phyloP scores from a whole-genome alignment of 1,284 basidiomycete species.

The Leucoagaricus sp. region DNA sequence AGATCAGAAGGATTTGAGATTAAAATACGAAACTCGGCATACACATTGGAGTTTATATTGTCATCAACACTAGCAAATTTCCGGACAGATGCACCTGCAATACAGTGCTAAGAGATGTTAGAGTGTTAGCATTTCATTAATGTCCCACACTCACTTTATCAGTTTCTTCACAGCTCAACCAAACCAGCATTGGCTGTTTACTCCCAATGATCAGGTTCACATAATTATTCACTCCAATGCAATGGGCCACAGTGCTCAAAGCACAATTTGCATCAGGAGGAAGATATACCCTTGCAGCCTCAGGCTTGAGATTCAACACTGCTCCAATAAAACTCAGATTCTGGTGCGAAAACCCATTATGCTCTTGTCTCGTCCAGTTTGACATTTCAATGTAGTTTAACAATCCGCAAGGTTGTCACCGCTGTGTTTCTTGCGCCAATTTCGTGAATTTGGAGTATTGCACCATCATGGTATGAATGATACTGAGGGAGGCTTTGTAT shows the following conservation, averaged over 20 bases:
- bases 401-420: slow-evolving; percentile 73
- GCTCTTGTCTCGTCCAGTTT: slow-evolving; percentile 84
- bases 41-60: slow-evolving; percentile 69
- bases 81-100: slow-evolving; percentile 76
- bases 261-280: slow-evolving; percentile 91
- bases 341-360: slow-evolving; percentile 83
- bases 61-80: slow-evolving; percentile 72
- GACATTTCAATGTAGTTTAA: slow-evolving; percentile 88
- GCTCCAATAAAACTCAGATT: slow-evolving; percentile 86
- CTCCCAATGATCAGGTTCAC: slow-evolving; percentile 86
- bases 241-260: slow-evolving; percentile 80
- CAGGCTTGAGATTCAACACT: slow-evolving; percentile 76
- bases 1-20: slow-evolving; percentile 1
- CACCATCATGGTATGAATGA: slow-evolving; percentile 67
- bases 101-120: slow-evolving; percentile 55
- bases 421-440: slow-evolving; percentile 73
- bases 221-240: slow-evolving; percentile 81
- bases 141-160: slow-evolving; percentile 40
- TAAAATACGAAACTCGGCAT: slow-evolving; percentile 27
- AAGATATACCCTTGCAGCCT: slow-evolving; percentile 80
- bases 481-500: slow-evolving; percentile 87
- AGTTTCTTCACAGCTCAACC: slow-evolving; percentile 68
- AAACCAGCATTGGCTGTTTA: slow-evolving; percentile 74
- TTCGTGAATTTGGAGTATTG: slow-evolving; percentile 85
- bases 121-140: slow-evolving; percentile 11